Conservation (phyloP, 169 alveolate species). For the Plasmodium yoelii region DNA sequence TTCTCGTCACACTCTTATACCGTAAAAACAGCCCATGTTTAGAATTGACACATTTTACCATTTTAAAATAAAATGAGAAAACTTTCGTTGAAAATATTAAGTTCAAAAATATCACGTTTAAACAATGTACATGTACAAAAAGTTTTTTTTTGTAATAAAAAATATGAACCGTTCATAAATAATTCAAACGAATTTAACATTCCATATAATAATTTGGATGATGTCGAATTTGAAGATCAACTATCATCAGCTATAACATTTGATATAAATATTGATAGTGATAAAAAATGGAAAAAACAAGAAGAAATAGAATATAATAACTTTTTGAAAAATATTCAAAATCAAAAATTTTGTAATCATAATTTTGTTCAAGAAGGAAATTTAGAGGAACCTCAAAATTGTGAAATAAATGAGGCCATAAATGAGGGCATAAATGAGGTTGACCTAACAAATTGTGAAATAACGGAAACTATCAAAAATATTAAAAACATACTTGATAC, state of each 20-base stretch:
- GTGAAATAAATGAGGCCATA: background rate
- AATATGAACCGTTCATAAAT: background rate
- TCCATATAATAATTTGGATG: background rate
- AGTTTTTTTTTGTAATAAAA: constrained; percentile 6
- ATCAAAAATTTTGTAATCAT: background rate
- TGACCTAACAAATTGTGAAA: no score
- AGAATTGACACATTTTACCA: no score
- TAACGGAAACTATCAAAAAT: no score
- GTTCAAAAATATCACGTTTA: background rate
- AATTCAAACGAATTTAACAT: background rate
- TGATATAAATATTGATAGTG: constrained; percentile 37
- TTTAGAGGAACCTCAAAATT: background rate
- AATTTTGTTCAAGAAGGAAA: background rate
- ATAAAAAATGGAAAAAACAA: constrained; percentile 41
- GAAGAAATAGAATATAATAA: constrained; percentile 56
- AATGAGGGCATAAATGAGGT: background rate
- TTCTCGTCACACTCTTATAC: no score
- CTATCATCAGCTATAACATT: constrained; percentile 25
- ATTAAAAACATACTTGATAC: background rate
- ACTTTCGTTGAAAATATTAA: constrained; percentile 16
- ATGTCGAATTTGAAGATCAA: constrained; percentile 47
- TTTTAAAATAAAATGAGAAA: constrained; percentile 13
- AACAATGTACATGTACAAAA: constrained; percentile 2
- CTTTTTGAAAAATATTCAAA: constrained; percentile 17
- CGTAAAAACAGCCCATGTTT: no score